Evolutionary conservation across 2,329 filamentous ascomycete genomes (phyloP), one percentile per base, ranked within the genome.

Genomic region (Arthrinium phaeospermum): DNA sequence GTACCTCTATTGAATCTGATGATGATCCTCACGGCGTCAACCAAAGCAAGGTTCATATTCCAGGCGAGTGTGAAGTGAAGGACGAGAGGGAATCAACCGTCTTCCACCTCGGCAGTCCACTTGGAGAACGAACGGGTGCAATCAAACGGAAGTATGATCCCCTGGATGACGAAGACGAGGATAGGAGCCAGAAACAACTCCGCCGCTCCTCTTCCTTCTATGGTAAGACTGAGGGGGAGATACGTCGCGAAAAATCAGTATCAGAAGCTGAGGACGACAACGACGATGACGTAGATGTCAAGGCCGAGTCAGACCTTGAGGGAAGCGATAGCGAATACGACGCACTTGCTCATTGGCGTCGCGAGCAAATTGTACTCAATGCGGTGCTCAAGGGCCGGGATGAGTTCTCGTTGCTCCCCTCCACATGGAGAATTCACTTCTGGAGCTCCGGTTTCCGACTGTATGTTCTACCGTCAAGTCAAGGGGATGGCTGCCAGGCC

Each of bases 351-450:
- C 73, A 64, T 69, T 79, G 77, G 78, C 78, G 78, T 22, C 64
- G 64, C 24, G 79, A 81, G 69, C 78, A 81, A 70, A 71, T 78
- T 61, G 76, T 73, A 37, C 75, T 81, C 53, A 78, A 80, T 71
- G 72, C 75, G 27, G 75, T 80, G 45, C 67, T 81, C 14, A 79
- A 77, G 34, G 76, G 74, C 22, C 77, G 78, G 53, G 75, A 79
- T 49, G 73, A 79, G 72, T 80, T 77, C 46, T 76, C 78, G 2
- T 73, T 80, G n/a, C 77, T 81, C 75, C 79, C 79, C 24, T 76
- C 77, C 8, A 78, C 77, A 47, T 81, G 80, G 80, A 75, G 71
- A 73, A 76, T 79, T 75, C 76, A 79, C 72, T 78, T 81, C 69
- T 61, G 79, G 79, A 24, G 76, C 79, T 49, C 79, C 79, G 53